Base-by-base conservation (phyloP, 2,329 filamentous ascomycete genomes). In the Orbilia brochopaga region DNA sequence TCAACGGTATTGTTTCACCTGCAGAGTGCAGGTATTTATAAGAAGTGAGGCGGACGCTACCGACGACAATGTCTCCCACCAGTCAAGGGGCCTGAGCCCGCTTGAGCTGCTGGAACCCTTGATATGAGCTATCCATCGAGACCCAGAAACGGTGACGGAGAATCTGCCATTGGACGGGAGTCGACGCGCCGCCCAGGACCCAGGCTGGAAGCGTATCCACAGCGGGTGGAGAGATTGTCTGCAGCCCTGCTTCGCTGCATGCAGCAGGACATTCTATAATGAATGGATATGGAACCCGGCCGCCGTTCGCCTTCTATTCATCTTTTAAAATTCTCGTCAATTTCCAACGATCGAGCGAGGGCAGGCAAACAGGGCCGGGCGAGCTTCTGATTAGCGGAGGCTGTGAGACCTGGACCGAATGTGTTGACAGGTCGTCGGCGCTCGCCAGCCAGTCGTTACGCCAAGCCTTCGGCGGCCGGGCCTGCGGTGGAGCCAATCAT, bases 1-100 rank as follows among this genome's bases (percentile, higher is more conserved):
- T 52, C 59, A 70, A 70, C 66, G 59, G 66, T 70, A 70, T 70
- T 70, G 66, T 70, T 64, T 70, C 66, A 70, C 46, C 63, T 59
- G 44, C 24, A 59, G 55, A 53, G 19, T 27, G 54, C 60, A 59
- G 40, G 54, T 64, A 70, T 70, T 64, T 70, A 70, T 70, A 70
- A 64, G 48, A 55, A 55, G 11, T 30, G 13, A 42, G 63, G 63
- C 54, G 65, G 64, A 30, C 40, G 35, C 54, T 64, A 64, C 66
- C 51, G 46, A 51, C 19, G 46, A 51, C 17, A 59, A 58, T 64
- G 53, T 19, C 56, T 44, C 50, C 37, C 30, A 53, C 58, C 56
- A 54, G 55, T 37, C 40, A 62, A 55, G 59, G 46, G 52, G 55
- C 46, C 40, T 55, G 53, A 7, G 35, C 55, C 50, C 27, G 37